A percentile compares a stretch with the other conserved stretches of the same genome.
Conservation (phyloP, 202 grass and related monocot species). For the Setaria italica region DNA sequence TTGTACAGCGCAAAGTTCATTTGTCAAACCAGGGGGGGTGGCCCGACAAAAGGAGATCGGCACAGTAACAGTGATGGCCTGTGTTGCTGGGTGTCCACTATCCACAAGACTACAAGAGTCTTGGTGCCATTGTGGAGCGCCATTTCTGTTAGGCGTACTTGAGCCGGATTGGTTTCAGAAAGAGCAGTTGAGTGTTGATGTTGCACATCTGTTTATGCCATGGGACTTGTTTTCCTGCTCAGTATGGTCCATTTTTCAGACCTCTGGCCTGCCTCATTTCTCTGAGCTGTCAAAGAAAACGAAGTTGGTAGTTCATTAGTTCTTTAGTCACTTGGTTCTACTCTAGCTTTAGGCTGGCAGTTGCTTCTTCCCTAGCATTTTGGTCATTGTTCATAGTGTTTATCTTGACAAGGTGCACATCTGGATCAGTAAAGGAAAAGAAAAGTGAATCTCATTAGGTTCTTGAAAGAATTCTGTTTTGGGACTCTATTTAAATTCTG, state of each 20-base stretch:
- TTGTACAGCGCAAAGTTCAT: constrained; percentile 51
- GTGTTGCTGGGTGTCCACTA: neutral
- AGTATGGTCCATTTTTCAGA: constrained; percentile 24
- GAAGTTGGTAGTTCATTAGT: constrained; percentile 9
- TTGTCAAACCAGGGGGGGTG: neutral
- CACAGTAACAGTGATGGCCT: neutral
- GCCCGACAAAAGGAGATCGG: neutral
- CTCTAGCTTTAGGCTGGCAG: constrained; percentile 5
- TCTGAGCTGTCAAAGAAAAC: constrained; percentile 15
- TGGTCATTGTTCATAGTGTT: constrained; percentile 42
- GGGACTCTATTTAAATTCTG: neutral
- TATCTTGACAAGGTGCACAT: neutral
- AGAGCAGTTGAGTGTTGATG: neutral
- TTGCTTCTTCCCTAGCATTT: constrained; percentile 25
- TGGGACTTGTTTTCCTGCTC: constrained; percentile 17
- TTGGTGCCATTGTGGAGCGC: constrained; percentile 25
- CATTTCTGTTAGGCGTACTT: neutral
- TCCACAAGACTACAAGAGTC: constrained; percentile 18
- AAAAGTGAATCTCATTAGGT: constrained; percentile 39
- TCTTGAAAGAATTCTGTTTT: neutral
- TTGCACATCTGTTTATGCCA: neutral
- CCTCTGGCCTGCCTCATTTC: constrained; percentile 6
- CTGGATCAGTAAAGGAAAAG: constrained; percentile 35
- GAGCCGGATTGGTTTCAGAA: constrained; percentile 11
- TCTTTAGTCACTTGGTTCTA: neutral